Conservation (phyloP, 2,329 filamentous ascomycete genomes). For the Fusarium xyrophilum region DNA sequence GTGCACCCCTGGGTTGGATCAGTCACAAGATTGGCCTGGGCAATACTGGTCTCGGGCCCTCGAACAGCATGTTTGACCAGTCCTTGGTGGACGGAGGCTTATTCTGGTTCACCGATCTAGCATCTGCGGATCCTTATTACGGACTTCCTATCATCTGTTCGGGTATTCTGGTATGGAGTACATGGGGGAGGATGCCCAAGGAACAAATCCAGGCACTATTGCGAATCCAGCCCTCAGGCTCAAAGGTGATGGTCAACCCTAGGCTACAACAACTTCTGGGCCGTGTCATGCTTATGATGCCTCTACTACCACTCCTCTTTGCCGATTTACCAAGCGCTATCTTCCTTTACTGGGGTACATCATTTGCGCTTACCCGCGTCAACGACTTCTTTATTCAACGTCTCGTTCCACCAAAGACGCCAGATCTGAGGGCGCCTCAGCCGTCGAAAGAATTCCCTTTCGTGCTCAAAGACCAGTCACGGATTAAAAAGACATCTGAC, state of each 20-base stretch:
- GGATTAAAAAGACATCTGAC: not conserved
- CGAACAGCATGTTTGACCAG: constrained; percentile 45
- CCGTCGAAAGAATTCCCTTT: constrained; percentile 30
- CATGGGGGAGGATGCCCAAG: constrained; percentile 42
- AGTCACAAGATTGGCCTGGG: constrained; percentile 44
- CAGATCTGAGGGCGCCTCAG: constrained; percentile 26
- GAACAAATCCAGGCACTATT: constrained; percentile 42
- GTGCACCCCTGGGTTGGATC: constrained; percentile 44
- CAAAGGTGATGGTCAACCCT: constrained; percentile 27
- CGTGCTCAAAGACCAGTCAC: constrained; percentile 20
- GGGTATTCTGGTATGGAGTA: constrained; percentile 40
- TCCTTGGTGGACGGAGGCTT: constrained; percentile 58
- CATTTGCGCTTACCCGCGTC: constrained; percentile 46
- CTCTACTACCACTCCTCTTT: constrained; percentile 46
- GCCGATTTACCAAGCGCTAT: constrained; percentile 50
- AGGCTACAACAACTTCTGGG: constrained; percentile 41
- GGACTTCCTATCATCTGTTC: constrained; percentile 53
- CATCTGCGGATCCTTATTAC: constrained; percentile 58
- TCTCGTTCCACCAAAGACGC: constrained; percentile 26
- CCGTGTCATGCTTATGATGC: constrained; percentile 45
- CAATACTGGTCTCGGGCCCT: constrained; percentile 35
- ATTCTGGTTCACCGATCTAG: constrained; percentile 64
- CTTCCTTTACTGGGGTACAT: constrained; percentile 51
- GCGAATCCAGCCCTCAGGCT: constrained; percentile 17
- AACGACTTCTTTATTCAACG: constrained; percentile 45